A percentile compares a stretch with the other conserved stretches of the same genome.
phyloP scores from a whole-genome alignment of 306 rosid genomes.

The Herpetospermum pedunculosum region DNA sequence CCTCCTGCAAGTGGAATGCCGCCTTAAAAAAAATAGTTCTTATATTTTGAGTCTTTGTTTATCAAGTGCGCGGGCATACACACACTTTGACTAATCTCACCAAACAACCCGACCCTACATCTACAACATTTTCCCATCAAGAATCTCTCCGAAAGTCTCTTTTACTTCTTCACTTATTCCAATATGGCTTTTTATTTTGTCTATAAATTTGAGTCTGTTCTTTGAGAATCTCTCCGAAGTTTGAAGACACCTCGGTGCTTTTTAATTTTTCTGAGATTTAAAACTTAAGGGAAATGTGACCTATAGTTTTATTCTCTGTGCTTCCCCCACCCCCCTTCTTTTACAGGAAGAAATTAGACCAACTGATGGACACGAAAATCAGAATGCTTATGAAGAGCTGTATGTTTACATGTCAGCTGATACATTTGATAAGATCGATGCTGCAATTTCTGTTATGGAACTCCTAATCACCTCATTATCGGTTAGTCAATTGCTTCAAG shows the following conservation, averaged over 20 bases:
- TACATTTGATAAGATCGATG: constrained; percentile 82
- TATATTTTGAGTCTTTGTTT: neutral
- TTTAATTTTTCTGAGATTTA: no score
- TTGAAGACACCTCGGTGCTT: neutral
- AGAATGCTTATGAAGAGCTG: constrained; percentile 49
- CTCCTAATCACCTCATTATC: constrained; percentile 62
- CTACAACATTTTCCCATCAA: neutral
- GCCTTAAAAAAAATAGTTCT: neutral
- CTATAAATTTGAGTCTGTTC: neutral
- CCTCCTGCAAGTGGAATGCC: neutral
- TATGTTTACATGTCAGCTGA: constrained; percentile 66
- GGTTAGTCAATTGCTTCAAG: constrained; percentile 39
- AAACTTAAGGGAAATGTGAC: no score
- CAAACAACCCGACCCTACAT: no score
- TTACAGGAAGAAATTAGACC: constrained; percentile 58
- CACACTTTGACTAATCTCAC: neutral
- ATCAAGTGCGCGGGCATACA: neutral
- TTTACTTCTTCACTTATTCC: neutral
- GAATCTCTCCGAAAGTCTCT: neutral
- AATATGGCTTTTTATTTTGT: neutral
- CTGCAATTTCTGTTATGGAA: constrained; percentile 74
- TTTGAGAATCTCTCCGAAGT: neutral
- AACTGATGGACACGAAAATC: constrained; percentile 38
- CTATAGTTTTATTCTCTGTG: constrained; percentile 5
- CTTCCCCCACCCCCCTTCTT: neutral